A percentile compares a stretch with the other conserved stretches of the same genome.
Evolutionary conservation across 2,329 filamentous ascomycete species (phyloP).

Genomic region (Epichloe gansuensis): DNA sequence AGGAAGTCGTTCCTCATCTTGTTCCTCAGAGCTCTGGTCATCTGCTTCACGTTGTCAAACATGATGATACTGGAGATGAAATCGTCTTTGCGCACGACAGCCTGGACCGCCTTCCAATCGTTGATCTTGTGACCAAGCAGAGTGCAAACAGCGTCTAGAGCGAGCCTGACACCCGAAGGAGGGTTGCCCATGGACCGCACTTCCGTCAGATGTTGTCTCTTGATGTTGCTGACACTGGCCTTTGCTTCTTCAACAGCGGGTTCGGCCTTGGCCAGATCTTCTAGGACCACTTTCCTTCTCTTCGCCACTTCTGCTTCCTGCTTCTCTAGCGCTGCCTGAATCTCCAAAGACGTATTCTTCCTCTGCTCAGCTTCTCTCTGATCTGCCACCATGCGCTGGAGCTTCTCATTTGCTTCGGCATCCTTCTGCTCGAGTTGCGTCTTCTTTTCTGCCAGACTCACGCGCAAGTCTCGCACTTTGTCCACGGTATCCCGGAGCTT

Average conservation of each 20-base stretch:
- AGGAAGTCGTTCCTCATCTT: slow-evolving; percentile 92
- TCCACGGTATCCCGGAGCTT: slow-evolving; percentile 94
- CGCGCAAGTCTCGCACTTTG: slow-evolving; percentile 85
- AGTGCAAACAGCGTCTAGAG: slow-evolving; percentile 92
- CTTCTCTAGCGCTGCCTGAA: slow-evolving; percentile 74
- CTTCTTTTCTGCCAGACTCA: slow-evolving; percentile 89
- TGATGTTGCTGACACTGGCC: slow-evolving; percentile 96
- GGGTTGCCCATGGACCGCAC: slow-evolving; percentile 94
- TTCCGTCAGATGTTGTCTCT: slow-evolving; percentile 91
- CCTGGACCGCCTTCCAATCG: slow-evolving; percentile 85
- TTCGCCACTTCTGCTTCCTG: slow-evolving; percentile 80
- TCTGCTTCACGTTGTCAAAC: slow-evolving; percentile 89
- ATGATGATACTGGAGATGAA: slow-evolving; percentile 97
- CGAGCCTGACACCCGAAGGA: slow-evolving; percentile 77
- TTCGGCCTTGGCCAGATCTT: slow-evolving; percentile 80
- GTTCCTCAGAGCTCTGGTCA: slow-evolving; percentile 68
- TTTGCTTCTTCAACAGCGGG: slow-evolving; percentile 87
- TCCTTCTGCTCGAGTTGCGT: slow-evolving; percentile 86
- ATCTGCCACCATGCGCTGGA: slow-evolving; percentile 93
- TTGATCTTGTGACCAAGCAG: slow-evolving; percentile 80
- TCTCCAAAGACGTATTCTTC: slow-evolving; percentile 76
- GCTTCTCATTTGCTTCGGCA: slow-evolving; percentile 88
- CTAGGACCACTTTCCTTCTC: slow-evolving; percentile 71
- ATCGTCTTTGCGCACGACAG: slow-evolving; percentile 79
- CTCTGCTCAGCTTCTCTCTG: slow-evolving; percentile 89